Evolutionary conservation across 2,329 filamentous ascomycete species (phyloP).

Genomic region (Diaporthe aspalathi): DNA sequence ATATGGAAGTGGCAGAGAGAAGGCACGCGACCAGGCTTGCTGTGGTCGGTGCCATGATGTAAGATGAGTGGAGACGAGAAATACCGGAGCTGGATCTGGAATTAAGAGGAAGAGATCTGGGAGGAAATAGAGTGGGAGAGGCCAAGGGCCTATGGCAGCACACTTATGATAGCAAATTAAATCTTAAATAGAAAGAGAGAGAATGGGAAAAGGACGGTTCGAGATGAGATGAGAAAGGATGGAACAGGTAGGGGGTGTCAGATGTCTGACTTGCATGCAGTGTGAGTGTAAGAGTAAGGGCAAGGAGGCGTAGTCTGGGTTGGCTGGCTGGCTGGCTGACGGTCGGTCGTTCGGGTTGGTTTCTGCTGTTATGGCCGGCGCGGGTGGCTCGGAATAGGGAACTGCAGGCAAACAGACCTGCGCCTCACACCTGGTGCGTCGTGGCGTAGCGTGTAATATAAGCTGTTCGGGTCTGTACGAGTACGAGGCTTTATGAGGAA

Average conservation of each 20-base stretch:
- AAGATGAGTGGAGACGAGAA: slow-evolving; percentile 11
- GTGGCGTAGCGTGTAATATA: neutral
- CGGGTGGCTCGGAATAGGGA: slow-evolving; percentile 24
- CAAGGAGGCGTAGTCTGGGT: slow-evolving; percentile 17
- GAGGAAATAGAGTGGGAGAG: neutral
- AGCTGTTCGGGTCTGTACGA: neutral
- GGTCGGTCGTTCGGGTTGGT: slow-evolving; percentile 9
- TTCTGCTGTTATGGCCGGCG: neutral
- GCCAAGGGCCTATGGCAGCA: slow-evolving; percentile 23
- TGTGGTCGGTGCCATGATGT: slow-evolving; percentile 27
- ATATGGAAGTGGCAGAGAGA: slow-evolving; percentile 7
- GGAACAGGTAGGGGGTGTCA: slow-evolving; percentile 19
- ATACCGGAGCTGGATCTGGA: neutral
- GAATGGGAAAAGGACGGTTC: neutral
- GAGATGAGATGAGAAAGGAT: slow-evolving; percentile 10
- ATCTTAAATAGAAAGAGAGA: neutral
- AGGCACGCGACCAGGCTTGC: slow-evolving; percentile 21
- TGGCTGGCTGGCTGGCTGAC: slow-evolving; percentile 11
- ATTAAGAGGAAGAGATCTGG: neutral
- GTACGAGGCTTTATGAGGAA: neutral
- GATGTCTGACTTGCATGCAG: slow-evolving; percentile 18
- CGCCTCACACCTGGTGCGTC: neutral
- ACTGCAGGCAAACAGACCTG: slow-evolving; percentile 12
- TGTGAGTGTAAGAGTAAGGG: neutral
- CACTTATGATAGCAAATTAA: neutral